Conservation (phyloP, 108 stramenopile genomes). For the Heterococcus sp. region DNA sequence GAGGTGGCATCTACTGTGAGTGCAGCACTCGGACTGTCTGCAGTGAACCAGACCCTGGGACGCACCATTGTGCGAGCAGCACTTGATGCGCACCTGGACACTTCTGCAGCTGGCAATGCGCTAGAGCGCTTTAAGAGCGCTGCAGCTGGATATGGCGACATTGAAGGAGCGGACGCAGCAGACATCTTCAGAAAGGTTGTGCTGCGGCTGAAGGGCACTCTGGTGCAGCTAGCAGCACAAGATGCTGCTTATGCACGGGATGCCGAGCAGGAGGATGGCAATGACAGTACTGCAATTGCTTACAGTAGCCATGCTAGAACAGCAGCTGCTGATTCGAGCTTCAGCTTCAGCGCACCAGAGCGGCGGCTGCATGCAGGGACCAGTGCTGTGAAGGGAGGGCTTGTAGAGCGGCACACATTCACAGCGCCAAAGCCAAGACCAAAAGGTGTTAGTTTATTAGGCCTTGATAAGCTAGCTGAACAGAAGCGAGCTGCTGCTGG, state of each 20-base stretch:
- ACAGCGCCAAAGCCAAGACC: constrained; percentile 9
- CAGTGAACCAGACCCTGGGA: constrained; percentile 29
- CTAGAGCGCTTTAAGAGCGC: constrained; percentile 2
- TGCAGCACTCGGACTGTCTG: constrained; percentile 10
- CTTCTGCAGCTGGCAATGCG: not conserved
- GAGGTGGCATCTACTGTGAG: constrained; percentile 25
- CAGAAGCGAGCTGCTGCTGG: constrained; percentile 27
- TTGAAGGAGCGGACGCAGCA: constrained; percentile 5
- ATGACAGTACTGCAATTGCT: not conserved
- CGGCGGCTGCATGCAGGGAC: constrained; percentile 2
- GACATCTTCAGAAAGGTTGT: constrained; percentile 24
- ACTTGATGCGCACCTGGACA: constrained; percentile 17
- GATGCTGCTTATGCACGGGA: constrained; percentile 6
- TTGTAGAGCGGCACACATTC: constrained; percentile 31
- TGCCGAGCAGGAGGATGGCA: constrained; percentile 4
- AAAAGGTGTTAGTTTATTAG: constrained; percentile 50
- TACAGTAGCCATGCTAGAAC: not conserved
- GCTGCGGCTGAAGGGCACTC: constrained; percentile 9
- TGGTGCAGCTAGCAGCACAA: constrained; percentile 16
- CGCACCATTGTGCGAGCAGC: constrained; percentile 26
- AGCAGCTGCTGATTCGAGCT: not conserved
- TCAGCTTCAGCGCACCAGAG: constrained; percentile 28
- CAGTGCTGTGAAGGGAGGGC: constrained; percentile 21
- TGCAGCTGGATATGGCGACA: constrained; percentile 20
- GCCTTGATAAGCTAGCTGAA: constrained; percentile 61